A percentile compares a stretch with the other conserved stretches of the same genome.
Conservation (phyloP, 768 basidiomycete species). For the Harrya chromipes region DNA sequence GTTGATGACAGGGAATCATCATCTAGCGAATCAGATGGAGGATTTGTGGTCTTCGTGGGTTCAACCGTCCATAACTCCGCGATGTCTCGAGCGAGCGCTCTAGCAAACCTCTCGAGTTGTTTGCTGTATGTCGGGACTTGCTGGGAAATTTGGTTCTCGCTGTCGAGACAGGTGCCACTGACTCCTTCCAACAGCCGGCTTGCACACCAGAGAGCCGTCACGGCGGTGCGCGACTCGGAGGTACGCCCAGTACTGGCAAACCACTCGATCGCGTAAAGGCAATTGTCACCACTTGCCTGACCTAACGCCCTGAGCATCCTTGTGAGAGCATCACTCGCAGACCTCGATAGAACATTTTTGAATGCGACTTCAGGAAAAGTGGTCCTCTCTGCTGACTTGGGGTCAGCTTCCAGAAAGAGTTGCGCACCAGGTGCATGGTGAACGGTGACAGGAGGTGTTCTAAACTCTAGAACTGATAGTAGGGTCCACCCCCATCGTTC, state of each 20-base stretch:
- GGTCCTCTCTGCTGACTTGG: slow-evolving; percentile 33
- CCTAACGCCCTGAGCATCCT: slow-evolving; percentile 77
- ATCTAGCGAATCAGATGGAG: slow-evolving; percentile 9
- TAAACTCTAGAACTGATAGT: slow-evolving; percentile 77
- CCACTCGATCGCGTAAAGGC: slow-evolving; percentile 82
- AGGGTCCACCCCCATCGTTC: slow-evolving; percentile 93
- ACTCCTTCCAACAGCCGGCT: slow-evolving; percentile 74
- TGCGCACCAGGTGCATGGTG: slow-evolving; percentile 49
- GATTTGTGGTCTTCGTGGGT: slow-evolving; percentile 28
- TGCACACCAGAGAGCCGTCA: slow-evolving; percentile 84
- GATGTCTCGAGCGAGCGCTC: slow-evolving; percentile 58
- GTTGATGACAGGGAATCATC: slow-evolving; percentile 43
- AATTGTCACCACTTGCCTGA: slow-evolving; percentile 59
- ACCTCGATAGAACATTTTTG: slow-evolving; percentile 50
- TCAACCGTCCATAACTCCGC: slow-evolving; percentile 69
- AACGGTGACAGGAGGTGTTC: slow-evolving; percentile 46
- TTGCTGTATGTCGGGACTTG: slow-evolving; percentile 33
- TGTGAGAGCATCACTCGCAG: slow-evolving; percentile 53
- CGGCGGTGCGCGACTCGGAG: slow-evolving; percentile 44
- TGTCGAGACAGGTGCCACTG: slow-evolving; percentile 44
- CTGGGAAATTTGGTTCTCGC: slow-evolving; percentile 6
- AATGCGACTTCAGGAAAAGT: slow-evolving; percentile 61
- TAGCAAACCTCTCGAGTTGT: slow-evolving; percentile 60
- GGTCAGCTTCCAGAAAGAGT: slow-evolving; percentile 52
- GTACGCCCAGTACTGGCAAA: slow-evolving; percentile 54